Evolutionary conservation across 768 basidiomycete genomes (phyloP), one percentile per base, ranked within the genome.

Genomic region (Holtermannia corniformis): DNA sequence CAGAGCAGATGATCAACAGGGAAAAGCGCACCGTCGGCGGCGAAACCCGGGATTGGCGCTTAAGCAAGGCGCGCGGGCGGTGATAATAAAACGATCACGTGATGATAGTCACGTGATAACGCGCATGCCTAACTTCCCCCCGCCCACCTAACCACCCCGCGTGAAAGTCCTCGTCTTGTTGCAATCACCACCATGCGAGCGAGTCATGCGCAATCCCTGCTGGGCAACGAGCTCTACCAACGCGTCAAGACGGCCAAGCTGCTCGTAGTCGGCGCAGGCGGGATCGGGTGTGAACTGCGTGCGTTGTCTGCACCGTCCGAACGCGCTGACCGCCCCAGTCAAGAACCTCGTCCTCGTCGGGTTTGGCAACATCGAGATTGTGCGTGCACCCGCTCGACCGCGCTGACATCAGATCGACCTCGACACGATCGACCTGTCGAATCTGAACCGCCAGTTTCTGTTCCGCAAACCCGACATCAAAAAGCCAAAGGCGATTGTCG

Each of bases 401-500:
- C n/a, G 19, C 23, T 44, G 7, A 37, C 16, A 21, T 21, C 58
- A 75, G 67, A 78, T 99, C 54, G 93, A 99, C 74, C 78, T 99
- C 58, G 93, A 99, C 74, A 99, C 93, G 19, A 99, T 99, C 71
- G 93, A 99, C 77, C 78, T 99, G 41, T 93, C 90, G 46, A 99
- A 99, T 70, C 77, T 97, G 49, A 99, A 99, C 66, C 81, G 93
- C 20, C 93, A 97, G 64, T 99, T 97, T 71, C 76, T 99, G 40
- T 99, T 99, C 75, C 80, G 81, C 57, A 97, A 96, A 75, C 93
- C 93, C 67, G 91, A 97, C 64, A 86, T 99, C 51, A 95, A 95
- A 68, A 87, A 95, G 65, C 85, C 91, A 63, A 99, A 99, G 75
- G 87, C 93, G 1, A 67, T 92, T 74, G 91, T 89, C 54, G 71